These are phyloP conservation scores for Incumbomyces delicatus DNA, from an alignment of 2,329 filamentous ascomycete species.

Conservation along the genomic window DNA sequence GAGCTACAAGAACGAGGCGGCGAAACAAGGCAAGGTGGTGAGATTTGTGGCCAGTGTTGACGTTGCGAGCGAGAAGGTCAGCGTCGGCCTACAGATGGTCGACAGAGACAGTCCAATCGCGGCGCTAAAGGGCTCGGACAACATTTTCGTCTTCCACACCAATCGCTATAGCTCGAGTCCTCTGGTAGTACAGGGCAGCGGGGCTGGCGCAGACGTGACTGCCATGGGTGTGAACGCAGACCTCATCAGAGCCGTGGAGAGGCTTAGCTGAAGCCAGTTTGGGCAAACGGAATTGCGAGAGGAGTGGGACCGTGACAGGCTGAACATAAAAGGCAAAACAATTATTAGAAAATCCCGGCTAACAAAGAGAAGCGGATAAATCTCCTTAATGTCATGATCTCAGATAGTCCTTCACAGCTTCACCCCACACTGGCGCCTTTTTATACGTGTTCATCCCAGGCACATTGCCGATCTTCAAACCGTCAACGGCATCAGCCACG, in stretches of 20 bases:
- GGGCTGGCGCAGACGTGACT: slow-evolving; percentile 88
- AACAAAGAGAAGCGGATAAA: too few species aligned
- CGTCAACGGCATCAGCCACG: slow-evolving; percentile 50
- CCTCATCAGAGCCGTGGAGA: slow-evolving; percentile 74
- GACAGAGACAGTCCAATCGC: slow-evolving; percentile 86
- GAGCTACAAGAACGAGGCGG: slow-evolving; percentile 70
- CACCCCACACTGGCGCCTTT: slow-evolving; percentile 46
- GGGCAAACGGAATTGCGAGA: too few species aligned
- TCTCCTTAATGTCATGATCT: slow-evolving; percentile 15
- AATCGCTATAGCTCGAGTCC: slow-evolving; percentile 86
- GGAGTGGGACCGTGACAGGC: too few species aligned
- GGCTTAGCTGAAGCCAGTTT: slow-evolving; percentile 40
- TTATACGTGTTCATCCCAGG: slow-evolving; percentile 53
- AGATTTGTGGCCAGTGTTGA: slow-evolving; percentile 92
- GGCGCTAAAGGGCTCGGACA: slow-evolving; percentile 90
- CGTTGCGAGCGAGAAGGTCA: slow-evolving; percentile 67
- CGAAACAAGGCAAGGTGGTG: slow-evolving; percentile 80
- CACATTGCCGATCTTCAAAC: slow-evolving; percentile 46
- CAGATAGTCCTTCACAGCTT: slow-evolving; percentile 44
- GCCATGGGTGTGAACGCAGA: slow-evolving; percentile 97
- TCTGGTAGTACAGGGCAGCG: slow-evolving; percentile 87
- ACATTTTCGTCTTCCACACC: slow-evolving; percentile 98
- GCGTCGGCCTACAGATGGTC: slow-evolving; percentile 85
- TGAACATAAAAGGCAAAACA: too few species aligned
- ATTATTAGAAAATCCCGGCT: too few species aligned